Percentiles rank a stretch among this genome's conserved stretches.
phyloP scores from a whole-genome alignment of 2,329 filamentous ascomycete species.

The Exophiala calicioides region DNA sequence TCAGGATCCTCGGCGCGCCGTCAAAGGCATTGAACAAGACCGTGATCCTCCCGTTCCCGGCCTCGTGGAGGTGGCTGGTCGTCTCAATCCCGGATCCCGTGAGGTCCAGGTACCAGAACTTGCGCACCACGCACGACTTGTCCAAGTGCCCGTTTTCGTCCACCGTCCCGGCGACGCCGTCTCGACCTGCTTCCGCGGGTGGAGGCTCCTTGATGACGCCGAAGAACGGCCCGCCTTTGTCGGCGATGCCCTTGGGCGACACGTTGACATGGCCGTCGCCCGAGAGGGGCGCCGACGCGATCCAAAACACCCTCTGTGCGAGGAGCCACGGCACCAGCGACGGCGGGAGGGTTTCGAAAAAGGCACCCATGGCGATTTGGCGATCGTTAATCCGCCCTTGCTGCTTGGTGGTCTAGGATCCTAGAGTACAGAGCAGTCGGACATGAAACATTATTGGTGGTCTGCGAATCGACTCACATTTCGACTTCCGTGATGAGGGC shows the following conservation, averaged over 20 bases:
- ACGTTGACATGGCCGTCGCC: slow-evolving; percentile 68
- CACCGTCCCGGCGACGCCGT: neutral
- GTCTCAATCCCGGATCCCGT: slow-evolving; percentile 77
- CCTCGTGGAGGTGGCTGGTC: slow-evolving; percentile 70
- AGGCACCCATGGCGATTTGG: slow-evolving; percentile 63
- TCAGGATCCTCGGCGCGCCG: slow-evolving; percentile 60
- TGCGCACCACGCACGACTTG: slow-evolving; percentile 19
- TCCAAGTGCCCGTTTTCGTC: neutral
- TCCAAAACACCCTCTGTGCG: slow-evolving; percentile 72
- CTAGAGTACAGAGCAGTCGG: no score
- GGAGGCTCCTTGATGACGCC: slow-evolving; percentile 25
- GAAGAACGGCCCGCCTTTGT: slow-evolving; percentile 64
- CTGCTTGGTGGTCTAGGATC: no score
- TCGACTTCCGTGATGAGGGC: no score
- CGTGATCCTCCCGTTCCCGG: slow-evolving; percentile 67
- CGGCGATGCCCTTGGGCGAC: slow-evolving; percentile 71
- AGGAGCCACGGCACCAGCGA: slow-evolving; percentile 65
- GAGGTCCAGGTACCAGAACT: slow-evolving; percentile 32
- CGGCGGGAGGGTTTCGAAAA: slow-evolving; percentile 56
- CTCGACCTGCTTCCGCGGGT: neutral
- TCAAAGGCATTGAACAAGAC: slow-evolving; percentile 73
- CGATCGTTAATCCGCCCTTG: no score
- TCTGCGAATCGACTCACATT: no score
- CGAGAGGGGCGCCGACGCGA: slow-evolving; percentile 68
- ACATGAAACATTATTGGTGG: no score